Base-by-base conservation (phyloP, 257 asterid genomes). In the Capsicum baccatum region DNA sequence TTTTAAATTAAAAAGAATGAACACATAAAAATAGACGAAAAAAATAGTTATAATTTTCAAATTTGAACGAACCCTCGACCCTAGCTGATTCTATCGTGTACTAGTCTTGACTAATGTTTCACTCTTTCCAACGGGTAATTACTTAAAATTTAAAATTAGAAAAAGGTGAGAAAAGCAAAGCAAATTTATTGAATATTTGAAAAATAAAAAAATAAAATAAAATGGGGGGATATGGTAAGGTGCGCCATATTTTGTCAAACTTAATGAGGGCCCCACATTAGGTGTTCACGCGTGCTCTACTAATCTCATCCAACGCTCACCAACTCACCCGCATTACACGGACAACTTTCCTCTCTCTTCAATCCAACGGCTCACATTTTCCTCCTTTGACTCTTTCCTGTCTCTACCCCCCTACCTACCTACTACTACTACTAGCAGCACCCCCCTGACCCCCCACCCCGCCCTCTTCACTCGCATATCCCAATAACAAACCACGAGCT, bases 281-380 rank as follows among this genome's bases (percentile, higher is more conserved):
- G 42, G 84, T 52, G 33, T 21, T 91, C 96, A 92, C 94, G 97
- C 94, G 96, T 93, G 97, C 98, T 92, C 86, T 54, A 13, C 33
- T 78, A 78, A 14, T 79, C n/a, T n/a, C 54, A 94, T 94, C 98
- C 85, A 52, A 92, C 94, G 95, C 84, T 80, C 88, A 73, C 81
- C 55, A 83, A 44, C 81, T 88, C 84, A 85, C 86, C 94, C 95
- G 93, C 88, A 85, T 86, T 87, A 87, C 88, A 86, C 94, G 97
- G 97, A 92, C 91, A 88, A 83, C 79, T 56, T 84, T 84, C 62
- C 79, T 69, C 83, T 69, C 82, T 83, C 59, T 76, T 54, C 54
- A 52, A 93, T 91, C 94, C 84, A 44, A 94, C 95, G 95, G 89
- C 64, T 84, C 84, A 17, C 35, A 81, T 82, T 86, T 86, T 19